A percentile compares a stretch with the other conserved stretches of the same genome.
Conservation (phyloP, 805 yeast species). For the Candida corydali region DNA sequence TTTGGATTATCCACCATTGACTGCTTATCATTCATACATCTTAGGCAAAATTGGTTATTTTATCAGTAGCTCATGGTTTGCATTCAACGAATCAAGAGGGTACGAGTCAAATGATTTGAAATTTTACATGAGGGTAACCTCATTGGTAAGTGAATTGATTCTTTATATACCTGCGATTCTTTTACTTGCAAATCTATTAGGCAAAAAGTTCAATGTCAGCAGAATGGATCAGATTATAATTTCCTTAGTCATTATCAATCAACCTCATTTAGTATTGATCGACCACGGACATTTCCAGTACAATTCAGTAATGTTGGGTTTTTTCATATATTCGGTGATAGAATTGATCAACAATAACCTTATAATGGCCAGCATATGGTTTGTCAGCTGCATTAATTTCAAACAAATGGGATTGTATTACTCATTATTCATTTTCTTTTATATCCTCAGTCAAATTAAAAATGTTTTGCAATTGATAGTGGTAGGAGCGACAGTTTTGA, state of each 20-base stretch:
- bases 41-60: constrained; percentile 69
- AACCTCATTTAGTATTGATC: constrained; percentile 76
- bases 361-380: constrained; percentile 68
- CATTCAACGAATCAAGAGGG: constrained; percentile 69
- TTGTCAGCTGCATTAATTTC: constrained; percentile 73
- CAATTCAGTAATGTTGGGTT: constrained; percentile 91
- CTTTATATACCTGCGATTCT: constrained; percentile 79
- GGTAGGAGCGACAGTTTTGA: constrained; percentile 61
- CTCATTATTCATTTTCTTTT: constrained; percentile 83
- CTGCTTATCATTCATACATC: constrained; percentile 88
- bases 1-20: constrained; percentile 92
- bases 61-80: constrained; percentile 73
- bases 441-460: constrained; percentile 52
- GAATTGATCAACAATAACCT: constrained; percentile 62
- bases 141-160: constrained; percentile 66
- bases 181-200: constrained; percentile 66
- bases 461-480: constrained; percentile 51
- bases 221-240: constrained; percentile 75
- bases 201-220: constrained; percentile 50
- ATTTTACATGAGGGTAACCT: constrained; percentile 81
- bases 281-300: constrained; percentile 98
- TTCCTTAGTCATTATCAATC: constrained; percentile 74
- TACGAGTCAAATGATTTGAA: constrained; percentile 63
- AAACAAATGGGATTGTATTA: constrained; percentile 96
- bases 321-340: constrained; percentile 64